Conservation (phyloP, 2,329 filamentous ascomycete genomes). For the Dryadomyces quercus-mongolicae region DNA sequence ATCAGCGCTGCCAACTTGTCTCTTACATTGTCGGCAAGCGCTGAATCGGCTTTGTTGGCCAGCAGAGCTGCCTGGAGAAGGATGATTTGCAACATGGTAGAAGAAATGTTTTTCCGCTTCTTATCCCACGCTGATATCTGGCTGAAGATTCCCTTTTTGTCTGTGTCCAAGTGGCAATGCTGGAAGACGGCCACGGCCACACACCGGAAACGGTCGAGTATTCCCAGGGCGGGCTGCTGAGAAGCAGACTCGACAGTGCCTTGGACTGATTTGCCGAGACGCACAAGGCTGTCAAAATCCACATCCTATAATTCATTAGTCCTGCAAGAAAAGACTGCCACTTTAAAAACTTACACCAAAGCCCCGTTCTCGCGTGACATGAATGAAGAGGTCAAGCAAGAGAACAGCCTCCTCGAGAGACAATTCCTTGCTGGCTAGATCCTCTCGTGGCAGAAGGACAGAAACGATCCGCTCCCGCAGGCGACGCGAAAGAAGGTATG, state of each 20-base stretch:
- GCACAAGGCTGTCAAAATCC: conserved; percentile 24
- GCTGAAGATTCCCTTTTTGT: not conserved
- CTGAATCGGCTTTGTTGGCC: not conserved
- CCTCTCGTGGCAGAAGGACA: conserved; percentile 16
- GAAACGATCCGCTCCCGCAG: conserved; percentile 32
- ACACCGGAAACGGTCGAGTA: conserved; percentile 4
- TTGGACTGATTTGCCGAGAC: conserved; percentile 15
- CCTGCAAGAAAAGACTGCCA: conserved; percentile 3
- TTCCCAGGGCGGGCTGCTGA: not conserved
- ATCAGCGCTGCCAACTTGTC: conserved; percentile 1
- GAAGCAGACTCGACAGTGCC: not conserved
- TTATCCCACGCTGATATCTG: not conserved
- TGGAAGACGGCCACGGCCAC: conserved; percentile 1
- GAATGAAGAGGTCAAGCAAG: conserved; percentile 32
- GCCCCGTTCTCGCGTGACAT: conserved; percentile 37
- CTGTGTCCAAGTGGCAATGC: not conserved
- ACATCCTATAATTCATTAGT: conserved; percentile 19
- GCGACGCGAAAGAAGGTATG: conserved; percentile 27
- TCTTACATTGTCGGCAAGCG: not conserved
- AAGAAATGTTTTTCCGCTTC: not conserved
- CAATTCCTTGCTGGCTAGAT: not conserved
- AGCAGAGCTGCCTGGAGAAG: not conserved
- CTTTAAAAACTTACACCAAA: conserved; percentile 17
- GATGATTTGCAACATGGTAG: not conserved
- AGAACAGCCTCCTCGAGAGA: conserved; percentile 19